Percentiles rank a stretch among this genome's conserved stretches.
These are phyloP conservation scores for Chalara sp. DNA, from an alignment of 2,329 filamentous ascomycete species.

Conservation along the genomic window DNA sequence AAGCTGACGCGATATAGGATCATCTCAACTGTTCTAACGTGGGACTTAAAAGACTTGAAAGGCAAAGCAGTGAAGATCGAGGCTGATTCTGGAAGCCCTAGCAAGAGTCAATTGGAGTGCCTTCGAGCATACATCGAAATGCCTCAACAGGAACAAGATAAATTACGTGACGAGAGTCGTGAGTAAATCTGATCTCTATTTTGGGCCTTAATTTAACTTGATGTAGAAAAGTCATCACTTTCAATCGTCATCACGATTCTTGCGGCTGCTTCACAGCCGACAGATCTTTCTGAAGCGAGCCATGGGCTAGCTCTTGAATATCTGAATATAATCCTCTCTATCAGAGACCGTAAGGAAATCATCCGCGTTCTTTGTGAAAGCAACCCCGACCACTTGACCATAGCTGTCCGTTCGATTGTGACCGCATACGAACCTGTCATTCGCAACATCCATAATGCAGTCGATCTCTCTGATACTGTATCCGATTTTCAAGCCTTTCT, in stretches of 20 bases:
- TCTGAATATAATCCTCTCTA: conserved; percentile 61
- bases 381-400: conserved; percentile 67
- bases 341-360: conserved; percentile 68
- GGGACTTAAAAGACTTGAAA: conserved; percentile 66
- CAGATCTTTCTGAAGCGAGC: conserved; percentile 48
- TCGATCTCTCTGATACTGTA: conserved; percentile 65
- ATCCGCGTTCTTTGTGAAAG: conserved; percentile 59
- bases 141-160: conserved; percentile 49
- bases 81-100: conserved; percentile 49
- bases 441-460: conserved; percentile 59
- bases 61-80: conserved; percentile 60
- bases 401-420: conserved; percentile 56
- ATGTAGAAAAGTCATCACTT: conserved; percentile 45
- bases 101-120: conserved; percentile 53
- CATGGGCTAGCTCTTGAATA: conserved; percentile 63
- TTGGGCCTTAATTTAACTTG: conserved; percentile 2
- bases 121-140: conserved; percentile 52
- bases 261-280: conserved; percentile 36
- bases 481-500: conserved; percentile 62
- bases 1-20: conserved; percentile 42
- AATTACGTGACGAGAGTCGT: conserved; percentile 49
- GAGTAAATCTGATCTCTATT: conserved; percentile 14
- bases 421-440: conserved; percentile 70
- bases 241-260: conserved; percentile 57
- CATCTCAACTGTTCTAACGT: conserved; percentile 63